Conservation (phyloP, 805 yeast species). For the Metschnikowia cubensis region DNA sequence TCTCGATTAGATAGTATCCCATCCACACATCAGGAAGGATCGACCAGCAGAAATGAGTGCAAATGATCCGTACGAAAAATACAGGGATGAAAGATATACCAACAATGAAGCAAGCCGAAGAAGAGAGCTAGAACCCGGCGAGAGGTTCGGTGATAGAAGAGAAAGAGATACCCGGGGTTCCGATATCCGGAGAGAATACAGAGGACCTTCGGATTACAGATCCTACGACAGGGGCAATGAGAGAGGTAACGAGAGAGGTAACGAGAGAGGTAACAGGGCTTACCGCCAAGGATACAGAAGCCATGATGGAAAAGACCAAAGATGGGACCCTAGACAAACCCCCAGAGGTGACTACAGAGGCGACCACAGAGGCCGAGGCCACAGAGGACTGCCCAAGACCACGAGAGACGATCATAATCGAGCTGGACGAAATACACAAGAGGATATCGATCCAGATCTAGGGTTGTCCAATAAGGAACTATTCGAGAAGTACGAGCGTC, state of each 20-base stretch:
- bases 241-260: neutral
- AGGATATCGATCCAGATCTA: constrained; percentile 13
- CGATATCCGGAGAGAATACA: constrained; percentile 5
- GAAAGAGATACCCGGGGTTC: constrained; percentile 15
- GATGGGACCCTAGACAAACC: constrained; percentile 6
- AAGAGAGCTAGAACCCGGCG: constrained; percentile 1
- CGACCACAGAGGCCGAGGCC: constrained; percentile 2
- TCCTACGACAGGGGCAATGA: neutral
- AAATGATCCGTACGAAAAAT: constrained; percentile 1
- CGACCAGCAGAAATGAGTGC: neutral
- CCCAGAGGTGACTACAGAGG: constrained; percentile 3
- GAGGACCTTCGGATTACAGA: neutral
- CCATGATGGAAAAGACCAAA: constrained; percentile 18
- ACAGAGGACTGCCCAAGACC: constrained; percentile 8
- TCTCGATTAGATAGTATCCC: neutral
- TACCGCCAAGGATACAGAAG: constrained; percentile 14
- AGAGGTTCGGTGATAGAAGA: constrained; percentile 4
- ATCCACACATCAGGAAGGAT: neutral
- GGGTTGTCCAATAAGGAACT: constrained; percentile 19
- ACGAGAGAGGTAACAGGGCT: constrained; percentile 4
- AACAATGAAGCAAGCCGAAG: constrained; percentile 1
- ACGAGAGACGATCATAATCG: neutral
- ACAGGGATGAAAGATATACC: neutral
- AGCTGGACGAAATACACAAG: neutral
- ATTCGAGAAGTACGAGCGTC: constrained; percentile 21